Conservation (phyloP, 2,329 filamentous ascomycete genomes). For the Xylariaceae sp. region DNA sequence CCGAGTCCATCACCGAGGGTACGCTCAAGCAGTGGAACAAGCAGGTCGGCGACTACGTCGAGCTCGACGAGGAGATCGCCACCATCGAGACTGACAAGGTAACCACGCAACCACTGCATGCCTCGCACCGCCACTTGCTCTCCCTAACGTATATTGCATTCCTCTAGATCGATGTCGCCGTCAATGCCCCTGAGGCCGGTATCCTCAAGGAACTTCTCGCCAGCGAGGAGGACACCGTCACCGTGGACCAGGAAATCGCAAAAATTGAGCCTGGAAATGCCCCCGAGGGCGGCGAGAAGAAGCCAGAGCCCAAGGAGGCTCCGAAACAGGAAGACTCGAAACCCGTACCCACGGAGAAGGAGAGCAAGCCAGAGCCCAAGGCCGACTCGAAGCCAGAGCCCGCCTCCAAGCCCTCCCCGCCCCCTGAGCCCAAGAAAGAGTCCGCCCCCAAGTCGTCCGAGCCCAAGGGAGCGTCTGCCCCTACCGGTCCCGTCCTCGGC, state of each 20-base stretch:
- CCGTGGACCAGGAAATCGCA: slow-evolving; percentile 86
- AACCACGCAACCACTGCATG: slow-evolving; percentile 17
- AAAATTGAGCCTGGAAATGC: slow-evolving; percentile 78
- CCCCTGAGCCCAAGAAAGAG: slow-evolving; percentile 41
- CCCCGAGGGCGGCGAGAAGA: slow-evolving; percentile 50
- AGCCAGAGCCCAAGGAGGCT: slow-evolving; percentile 60
- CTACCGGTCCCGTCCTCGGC: slow-evolving; percentile 52
- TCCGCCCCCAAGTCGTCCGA: slow-evolving; percentile 33
- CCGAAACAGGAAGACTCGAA: slow-evolving; percentile 40
- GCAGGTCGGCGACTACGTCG: slow-evolving; percentile 86
- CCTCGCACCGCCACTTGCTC: neutral
- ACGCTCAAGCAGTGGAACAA: slow-evolving; percentile 96
- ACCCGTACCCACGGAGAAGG: slow-evolving; percentile 44
- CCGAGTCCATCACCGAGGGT: slow-evolving; percentile 96
- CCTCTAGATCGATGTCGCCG: slow-evolving; percentile 84
- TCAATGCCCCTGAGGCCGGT: slow-evolving; percentile 89
- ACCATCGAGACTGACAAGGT: slow-evolving; percentile 99
- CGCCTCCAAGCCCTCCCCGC: slow-evolving; percentile 33
- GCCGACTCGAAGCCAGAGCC: slow-evolving; percentile 34
- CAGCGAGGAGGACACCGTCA: slow-evolving; percentile 92
- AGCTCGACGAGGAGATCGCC: slow-evolving; percentile 95
- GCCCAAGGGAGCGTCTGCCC: slow-evolving; percentile 39
- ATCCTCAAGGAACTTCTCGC: slow-evolving; percentile 89
- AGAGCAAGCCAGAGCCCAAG: slow-evolving; percentile 40
- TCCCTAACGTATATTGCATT: slow-evolving; percentile 11